phyloP scores from a whole-genome alignment of 768 basidiomycete genomes.

The Mycena amicta region DNA sequence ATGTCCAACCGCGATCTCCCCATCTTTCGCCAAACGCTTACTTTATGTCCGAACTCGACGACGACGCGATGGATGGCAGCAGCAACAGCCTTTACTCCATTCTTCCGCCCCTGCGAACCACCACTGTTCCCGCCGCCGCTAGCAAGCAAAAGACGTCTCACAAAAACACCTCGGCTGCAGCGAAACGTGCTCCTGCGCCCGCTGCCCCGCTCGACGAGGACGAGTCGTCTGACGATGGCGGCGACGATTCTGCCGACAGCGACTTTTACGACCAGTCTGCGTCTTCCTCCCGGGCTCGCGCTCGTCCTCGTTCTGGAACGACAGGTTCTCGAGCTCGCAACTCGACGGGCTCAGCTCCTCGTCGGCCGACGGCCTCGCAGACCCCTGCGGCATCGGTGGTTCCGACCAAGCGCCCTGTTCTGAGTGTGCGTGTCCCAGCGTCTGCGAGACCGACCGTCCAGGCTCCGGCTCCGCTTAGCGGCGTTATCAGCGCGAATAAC shows the following conservation, averaged over 20 bases:
- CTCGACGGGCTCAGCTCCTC: background rate
- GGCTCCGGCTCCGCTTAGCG: background rate
- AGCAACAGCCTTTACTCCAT: background rate
- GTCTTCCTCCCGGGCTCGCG: background rate
- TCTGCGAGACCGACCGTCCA: background rate
- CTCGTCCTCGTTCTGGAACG: background rate
- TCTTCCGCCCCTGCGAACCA: background rate
- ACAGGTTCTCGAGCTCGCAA: background rate
- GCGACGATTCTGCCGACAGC: conserved; percentile 16
- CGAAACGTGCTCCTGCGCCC: background rate
- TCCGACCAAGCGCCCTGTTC: conserved; percentile 6
- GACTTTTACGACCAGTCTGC: conserved; percentile 18
- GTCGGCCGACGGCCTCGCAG: background rate
- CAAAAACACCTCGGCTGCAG: background rate
- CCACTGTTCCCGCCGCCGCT: background rate
- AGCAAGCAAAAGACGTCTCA: background rate
- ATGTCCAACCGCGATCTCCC: background rate
- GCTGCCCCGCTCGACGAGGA: background rate
- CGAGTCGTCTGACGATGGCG: conserved; percentile 18
- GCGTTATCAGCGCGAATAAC: too few relatives aligned
- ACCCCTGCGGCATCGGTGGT: background rate
- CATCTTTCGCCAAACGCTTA: conserved; percentile 15
- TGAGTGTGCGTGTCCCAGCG: conserved; percentile 14
- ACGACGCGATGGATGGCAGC: background rate
- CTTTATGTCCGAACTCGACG: conserved; percentile 12